Conservation (phyloP, 2,329 filamentous ascomycete species). For the Alternaria brassicicola region DNA sequence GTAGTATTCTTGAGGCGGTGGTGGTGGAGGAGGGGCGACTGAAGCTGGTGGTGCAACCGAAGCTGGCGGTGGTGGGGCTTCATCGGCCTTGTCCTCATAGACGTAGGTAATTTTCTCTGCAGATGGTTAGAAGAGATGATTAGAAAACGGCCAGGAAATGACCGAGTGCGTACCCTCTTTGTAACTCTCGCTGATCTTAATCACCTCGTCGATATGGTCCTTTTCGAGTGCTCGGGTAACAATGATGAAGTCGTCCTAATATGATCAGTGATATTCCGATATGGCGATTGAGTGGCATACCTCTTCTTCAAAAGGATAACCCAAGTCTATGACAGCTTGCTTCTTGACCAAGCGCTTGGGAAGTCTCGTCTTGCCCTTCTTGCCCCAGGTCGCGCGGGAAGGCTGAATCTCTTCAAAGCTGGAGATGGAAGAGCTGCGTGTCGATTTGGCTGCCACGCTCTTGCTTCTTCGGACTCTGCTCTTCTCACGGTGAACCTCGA, state of each 20-base stretch:
- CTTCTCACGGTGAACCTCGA: slow-evolving; percentile 56
- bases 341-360: slow-evolving; percentile 80
- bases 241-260: slow-evolving; percentile 77
- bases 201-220: slow-evolving; percentile 88
- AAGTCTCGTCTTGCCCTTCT: slow-evolving; percentile 87
- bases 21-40: slow-evolving; percentile 22
- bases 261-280: slow-evolving; percentile 34
- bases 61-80: slow-evolving; percentile 23
- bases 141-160: too few relatives aligned
- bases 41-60: slow-evolving; percentile 22
- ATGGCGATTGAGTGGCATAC: slow-evolving; percentile 54
- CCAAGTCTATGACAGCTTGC: slow-evolving; percentile 79
- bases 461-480: slow-evolving; percentile 43
- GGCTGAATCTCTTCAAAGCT: slow-evolving; percentile 51
- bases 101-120: slow-evolving; percentile 47
- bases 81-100: slow-evolving; percentile 37
- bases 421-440: slow-evolving; percentile 49
- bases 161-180: slow-evolving; percentile 51
- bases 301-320: slow-evolving; percentile 87
- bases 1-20: slow-evolving; percentile 28
- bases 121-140: slow-evolving; percentile 4
- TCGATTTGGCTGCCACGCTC: slow-evolving; percentile 39
- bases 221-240: slow-evolving; percentile 85
- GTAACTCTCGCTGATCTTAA: slow-evolving; percentile 81
- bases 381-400: slow-evolving; percentile 46